Percentiles rank a stretch among this genome's conserved stretches.
Evolutionary conservation across 768 basidiomycete species (phyloP).

Genomic region (Pleurotus giganteus): DNA sequence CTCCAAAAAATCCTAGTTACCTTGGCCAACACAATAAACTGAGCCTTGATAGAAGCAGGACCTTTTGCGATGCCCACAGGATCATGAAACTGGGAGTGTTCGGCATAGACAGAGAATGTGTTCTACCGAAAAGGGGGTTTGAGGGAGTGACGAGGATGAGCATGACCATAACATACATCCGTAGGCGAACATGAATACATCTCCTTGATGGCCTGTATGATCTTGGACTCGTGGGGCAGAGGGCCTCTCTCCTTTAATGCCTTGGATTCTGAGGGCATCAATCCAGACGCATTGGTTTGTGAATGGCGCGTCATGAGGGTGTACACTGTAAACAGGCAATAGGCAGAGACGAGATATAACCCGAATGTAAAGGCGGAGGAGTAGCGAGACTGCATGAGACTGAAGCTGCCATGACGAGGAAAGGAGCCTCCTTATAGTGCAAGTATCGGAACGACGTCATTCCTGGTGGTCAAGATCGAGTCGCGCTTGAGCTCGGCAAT

Average conservation of each 20-base stretch:
- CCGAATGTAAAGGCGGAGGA: not conserved
- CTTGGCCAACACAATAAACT: constrained; percentile 44
- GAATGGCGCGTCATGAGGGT: constrained; percentile 14
- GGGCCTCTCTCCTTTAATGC: constrained; percentile 32
- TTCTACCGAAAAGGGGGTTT: constrained; percentile 20
- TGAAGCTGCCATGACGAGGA: not conserved
- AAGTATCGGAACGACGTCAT: constrained; percentile 6
- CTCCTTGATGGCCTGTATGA: constrained; percentile 42
- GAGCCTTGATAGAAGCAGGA: constrained; percentile 35
- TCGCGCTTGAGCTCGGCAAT: constrained; percentile 1
- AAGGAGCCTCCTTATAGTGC: not conserved
- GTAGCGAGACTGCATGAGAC: not conserved
- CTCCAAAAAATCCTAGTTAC: constrained; percentile 16
- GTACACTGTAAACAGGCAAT: constrained; percentile 13
- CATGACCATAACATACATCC: constrained; percentile 21
- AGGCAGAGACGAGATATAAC: not conserved
- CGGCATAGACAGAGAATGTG: constrained; percentile 41
- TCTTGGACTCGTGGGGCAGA: constrained; percentile 32
- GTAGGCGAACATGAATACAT: constrained; percentile 38
- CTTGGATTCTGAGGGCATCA: constrained; percentile 36
- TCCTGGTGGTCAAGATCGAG: not conserved
- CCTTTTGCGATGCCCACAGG: constrained; percentile 44
- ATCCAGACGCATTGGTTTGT: constrained; percentile 34
- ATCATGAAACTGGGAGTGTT: constrained; percentile 43
- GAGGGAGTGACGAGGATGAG: not conserved